Conservation (phyloP, 129 eudicot genomes). For the Ambrosia artemisiifolia region DNA sequence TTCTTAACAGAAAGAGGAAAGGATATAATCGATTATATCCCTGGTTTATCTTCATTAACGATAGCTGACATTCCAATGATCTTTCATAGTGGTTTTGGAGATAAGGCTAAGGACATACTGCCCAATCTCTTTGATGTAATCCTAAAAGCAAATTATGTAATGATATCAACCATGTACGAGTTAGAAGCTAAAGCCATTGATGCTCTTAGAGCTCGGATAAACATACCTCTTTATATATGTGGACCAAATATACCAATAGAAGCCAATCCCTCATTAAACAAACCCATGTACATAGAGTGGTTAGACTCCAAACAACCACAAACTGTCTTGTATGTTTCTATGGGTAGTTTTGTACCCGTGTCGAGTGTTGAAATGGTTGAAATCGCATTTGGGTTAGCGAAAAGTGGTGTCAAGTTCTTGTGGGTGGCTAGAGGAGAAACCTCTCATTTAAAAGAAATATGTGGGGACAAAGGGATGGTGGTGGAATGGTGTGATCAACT, state of each 20-base stretch:
- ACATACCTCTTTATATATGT: conserved; percentile 35
- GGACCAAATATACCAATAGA: conserved; percentile 49
- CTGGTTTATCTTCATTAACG: too few relatives aligned
- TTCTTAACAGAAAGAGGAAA: too few relatives aligned
- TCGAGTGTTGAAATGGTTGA: conserved; percentile 44
- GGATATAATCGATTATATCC: too few relatives aligned
- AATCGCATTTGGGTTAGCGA: conserved; percentile 44
- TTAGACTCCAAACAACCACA: too few relatives aligned
- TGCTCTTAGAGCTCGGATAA: conserved; percentile 22
- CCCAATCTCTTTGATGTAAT: background rate
- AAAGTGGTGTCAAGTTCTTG: conserved; percentile 52
- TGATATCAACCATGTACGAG: conserved; percentile 43
- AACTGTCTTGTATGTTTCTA: too few relatives aligned
- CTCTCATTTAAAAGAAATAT: conserved; percentile 13
- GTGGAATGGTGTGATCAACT: conserved; percentile 58
- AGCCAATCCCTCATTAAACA: background rate
- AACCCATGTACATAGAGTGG: conserved; percentile 26
- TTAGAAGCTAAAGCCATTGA: conserved; percentile 48
- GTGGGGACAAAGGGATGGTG: conserved; percentile 40
- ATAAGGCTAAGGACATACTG: background rate
- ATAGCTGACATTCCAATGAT: conserved; percentile 44
- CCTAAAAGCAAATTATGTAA: conserved; percentile 39
- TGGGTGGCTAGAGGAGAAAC: conserved; percentile 57
- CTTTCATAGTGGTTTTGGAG: conserved; percentile 15
- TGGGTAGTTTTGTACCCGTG: conserved; percentile 46